Evolutionary conservation across 1,284 basidiomycete species (phyloP).

Genomic region (Leccinum pallidistipes): DNA sequence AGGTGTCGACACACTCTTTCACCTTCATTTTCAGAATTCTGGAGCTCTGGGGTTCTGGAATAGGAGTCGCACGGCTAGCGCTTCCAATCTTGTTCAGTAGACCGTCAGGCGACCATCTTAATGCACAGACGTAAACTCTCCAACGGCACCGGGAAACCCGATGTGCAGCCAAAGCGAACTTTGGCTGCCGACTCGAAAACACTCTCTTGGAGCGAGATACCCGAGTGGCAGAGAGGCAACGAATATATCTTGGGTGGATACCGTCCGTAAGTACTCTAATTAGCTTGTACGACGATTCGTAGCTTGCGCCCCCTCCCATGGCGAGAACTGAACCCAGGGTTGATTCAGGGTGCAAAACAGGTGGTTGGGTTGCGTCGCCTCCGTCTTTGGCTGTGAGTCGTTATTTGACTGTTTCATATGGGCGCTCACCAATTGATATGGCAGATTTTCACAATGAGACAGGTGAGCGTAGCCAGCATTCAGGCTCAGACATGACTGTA

Average conservation of each 20-base stretch:
- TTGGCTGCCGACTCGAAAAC: constrained; percentile 33
- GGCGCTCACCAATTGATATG: constrained; percentile 14
- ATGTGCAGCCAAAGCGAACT: constrained; percentile 3
- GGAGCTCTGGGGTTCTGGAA: constrained; percentile 1
- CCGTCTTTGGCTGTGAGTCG: constrained; percentile 71
- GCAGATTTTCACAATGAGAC: constrained; percentile 86
- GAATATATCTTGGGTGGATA: constrained; percentile 76
- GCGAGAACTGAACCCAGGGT: constrained; percentile 6
- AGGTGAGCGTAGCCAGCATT: constrained; percentile 40
- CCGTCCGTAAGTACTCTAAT: constrained; percentile 49
- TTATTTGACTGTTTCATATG: constrained; percentile 13
- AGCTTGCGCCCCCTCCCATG: constrained; percentile 9
- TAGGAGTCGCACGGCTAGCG: background rate
- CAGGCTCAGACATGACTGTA: constrained; percentile 8
- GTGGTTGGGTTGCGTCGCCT: constrained; percentile 65
- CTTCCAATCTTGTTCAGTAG: background rate
- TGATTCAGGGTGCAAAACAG: constrained; percentile 55
- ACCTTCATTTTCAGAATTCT: constrained; percentile 11
- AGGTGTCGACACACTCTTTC: background rate
- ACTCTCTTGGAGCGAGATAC: constrained; percentile 61
- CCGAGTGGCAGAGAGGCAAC: constrained; percentile 74
- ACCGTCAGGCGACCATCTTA: constrained; percentile 13
- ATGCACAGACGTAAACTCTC: constrained; percentile 22
- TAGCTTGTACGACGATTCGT: constrained; percentile 2
- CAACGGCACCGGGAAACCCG: background rate